Evolutionary conservation across 2,329 filamentous ascomycete species (phyloP).

Genomic region (Diplodia mutila): DNA sequence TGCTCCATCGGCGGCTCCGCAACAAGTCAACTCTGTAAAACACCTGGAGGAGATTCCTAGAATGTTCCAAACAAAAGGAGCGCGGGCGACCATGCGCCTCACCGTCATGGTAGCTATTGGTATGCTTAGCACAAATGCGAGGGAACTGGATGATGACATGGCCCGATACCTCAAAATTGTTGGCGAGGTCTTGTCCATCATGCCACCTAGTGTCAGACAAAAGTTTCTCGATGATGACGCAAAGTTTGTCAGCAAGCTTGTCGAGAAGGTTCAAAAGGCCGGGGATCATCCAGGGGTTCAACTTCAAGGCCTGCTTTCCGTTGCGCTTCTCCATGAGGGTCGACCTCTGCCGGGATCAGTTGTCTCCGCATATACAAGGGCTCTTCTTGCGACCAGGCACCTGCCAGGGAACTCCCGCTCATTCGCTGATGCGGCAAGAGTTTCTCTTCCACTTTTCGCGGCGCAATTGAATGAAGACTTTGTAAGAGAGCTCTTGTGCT

Average conservation of each 20-base stretch:
- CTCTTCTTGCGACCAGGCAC: conserved; percentile 27
- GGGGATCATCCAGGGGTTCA: conserved; percentile 33
- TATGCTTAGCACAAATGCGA: conserved; percentile 34
- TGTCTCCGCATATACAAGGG: conserved; percentile 33
- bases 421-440: not conserved
- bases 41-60: conserved; percentile 2
- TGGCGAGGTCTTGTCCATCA: not conserved
- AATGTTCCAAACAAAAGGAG: not conserved
- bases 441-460: conserved; percentile 4
- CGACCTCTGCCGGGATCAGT: conserved; percentile 31
- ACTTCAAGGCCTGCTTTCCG: conserved; percentile 36
- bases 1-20: not conserved
- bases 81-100: conserved; percentile 37
- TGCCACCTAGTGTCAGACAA: not conserved
- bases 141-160: conserved; percentile 35
- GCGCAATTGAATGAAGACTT: conserved; percentile 14
- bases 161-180: conserved; percentile 40
- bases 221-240: not conserved
- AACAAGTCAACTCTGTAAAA: not conserved
- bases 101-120: conserved; percentile 39
- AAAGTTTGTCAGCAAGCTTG: conserved; percentile 31
- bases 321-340: conserved; percentile 34
- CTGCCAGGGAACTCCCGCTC: not conserved
- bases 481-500: conserved; percentile 1
- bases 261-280: conserved; percentile 34